These are phyloP conservation scores for Hamigera avellanea DNA, from an alignment of 495 filamentous ascomycete species.

Conservation along the genomic window DNA sequence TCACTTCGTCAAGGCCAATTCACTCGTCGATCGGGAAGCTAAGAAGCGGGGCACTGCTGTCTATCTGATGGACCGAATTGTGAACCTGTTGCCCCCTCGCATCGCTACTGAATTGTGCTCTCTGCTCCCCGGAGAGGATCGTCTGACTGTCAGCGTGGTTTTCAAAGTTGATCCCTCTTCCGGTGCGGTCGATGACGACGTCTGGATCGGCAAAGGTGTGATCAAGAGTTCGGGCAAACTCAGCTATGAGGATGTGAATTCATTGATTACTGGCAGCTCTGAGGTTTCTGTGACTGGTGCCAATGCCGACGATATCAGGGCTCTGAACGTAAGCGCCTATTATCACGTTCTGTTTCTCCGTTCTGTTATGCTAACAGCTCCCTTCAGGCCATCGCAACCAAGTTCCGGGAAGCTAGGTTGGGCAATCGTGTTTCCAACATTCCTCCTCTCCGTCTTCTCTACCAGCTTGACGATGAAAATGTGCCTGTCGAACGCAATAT, in stretches of 20 bases:
- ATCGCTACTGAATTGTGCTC: slow-evolving; percentile 81
- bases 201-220: slow-evolving; percentile 89
- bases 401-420: slow-evolving; percentile 79
- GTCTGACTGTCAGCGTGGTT: slow-evolving; percentile 83
- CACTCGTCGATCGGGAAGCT: slow-evolving; percentile 90
- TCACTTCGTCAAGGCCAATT: slow-evolving; percentile 93
- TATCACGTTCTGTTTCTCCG: background rate
- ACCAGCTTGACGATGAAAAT: slow-evolving; percentile 97
- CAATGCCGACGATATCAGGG: slow-evolving; percentile 57
- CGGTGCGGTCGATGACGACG: slow-evolving; percentile 66
- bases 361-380: slow-evolving; percentile 15
- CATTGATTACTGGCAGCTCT: slow-evolving; percentile 51
- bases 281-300: slow-evolving; percentile 47
- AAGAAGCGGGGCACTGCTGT: slow-evolving; percentile 97
- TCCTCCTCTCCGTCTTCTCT: slow-evolving; percentile 74
- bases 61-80: slow-evolving; percentile 81
- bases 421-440: slow-evolving; percentile 66
- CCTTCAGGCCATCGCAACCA: slow-evolving; percentile 57
- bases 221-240: slow-evolving; percentile 84
- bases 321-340: slow-evolving; percentile 52
- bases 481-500: slow-evolving; percentile 93
- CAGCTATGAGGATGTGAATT: slow-evolving; percentile 73
- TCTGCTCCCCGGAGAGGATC: slow-evolving; percentile 71
- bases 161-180: slow-evolving; percentile 75
- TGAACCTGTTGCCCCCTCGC: slow-evolving; percentile 79